phyloP scores from a whole-genome alignment of 2,329 filamentous ascomycete species.

The Ascochyta pisi region DNA sequence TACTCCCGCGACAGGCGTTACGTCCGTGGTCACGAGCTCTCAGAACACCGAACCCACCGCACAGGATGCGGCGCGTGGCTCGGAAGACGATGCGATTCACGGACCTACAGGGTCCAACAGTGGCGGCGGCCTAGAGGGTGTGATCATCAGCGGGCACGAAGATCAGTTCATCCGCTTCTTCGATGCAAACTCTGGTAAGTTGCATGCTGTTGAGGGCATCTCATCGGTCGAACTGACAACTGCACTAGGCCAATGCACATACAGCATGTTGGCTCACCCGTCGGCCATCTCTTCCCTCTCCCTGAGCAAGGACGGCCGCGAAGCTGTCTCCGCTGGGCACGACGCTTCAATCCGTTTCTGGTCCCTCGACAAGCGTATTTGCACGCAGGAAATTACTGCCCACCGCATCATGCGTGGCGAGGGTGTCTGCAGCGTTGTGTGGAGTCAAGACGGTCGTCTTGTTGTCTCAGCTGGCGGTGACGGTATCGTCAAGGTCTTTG shows the following conservation, averaged over 20 bases:
- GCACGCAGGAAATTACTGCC: slow-evolving; percentile 92
- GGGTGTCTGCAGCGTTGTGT: slow-evolving; percentile 91
- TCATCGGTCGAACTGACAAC: background rate
- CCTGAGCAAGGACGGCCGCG: slow-evolving; percentile 88
- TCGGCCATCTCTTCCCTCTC: slow-evolving; percentile 91
- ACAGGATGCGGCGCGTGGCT: slow-evolving; percentile 66
- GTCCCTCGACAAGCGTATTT: slow-evolving; percentile 93
- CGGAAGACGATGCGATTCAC: slow-evolving; percentile 78
- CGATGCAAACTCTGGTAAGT: slow-evolving; percentile 96
- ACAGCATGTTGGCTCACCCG: slow-evolving; percentile 97
- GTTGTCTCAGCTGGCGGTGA: slow-evolving; percentile 95
- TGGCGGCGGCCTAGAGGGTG: slow-evolving; percentile 78
- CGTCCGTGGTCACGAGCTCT: slow-evolving; percentile 87
- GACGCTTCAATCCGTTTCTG: slow-evolving; percentile 96
- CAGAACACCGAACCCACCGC: slow-evolving; percentile 73
- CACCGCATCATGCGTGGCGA: slow-evolving; percentile 96
- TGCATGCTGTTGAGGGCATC: background rate
- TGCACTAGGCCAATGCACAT: slow-evolving; percentile 89
- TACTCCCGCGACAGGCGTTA: slow-evolving; percentile 82
- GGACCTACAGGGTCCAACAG: slow-evolving; percentile 85
- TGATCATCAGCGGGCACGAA: slow-evolving; percentile 95
- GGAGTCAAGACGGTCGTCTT: slow-evolving; percentile 94
- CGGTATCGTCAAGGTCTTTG: slow-evolving; percentile 92
- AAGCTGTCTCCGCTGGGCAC: slow-evolving; percentile 94
- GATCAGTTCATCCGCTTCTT: slow-evolving; percentile 97